Conservation (phyloP, 768 basidiomycete genomes). For the Collybiopsis luxurians region DNA sequence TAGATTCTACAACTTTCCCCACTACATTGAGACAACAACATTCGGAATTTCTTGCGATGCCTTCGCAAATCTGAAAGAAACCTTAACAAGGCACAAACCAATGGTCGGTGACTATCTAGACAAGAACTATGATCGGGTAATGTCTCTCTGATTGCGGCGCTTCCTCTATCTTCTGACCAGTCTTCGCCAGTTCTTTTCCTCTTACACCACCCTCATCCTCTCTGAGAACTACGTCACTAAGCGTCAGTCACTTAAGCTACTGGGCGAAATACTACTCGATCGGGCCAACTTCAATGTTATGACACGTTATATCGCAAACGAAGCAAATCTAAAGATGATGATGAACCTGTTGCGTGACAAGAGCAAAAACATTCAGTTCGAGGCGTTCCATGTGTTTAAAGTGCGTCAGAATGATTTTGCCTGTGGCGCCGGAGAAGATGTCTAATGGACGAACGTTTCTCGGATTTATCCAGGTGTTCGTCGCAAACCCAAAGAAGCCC, state of each 20-base stretch:
- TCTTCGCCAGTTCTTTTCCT: conserved; percentile 80
- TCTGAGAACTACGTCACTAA: conserved; percentile 99
- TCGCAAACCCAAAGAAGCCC: conserved; percentile 99
- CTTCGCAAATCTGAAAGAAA: conserved; percentile 97
- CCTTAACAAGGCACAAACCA: conserved; percentile 92
- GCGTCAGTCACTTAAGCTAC: conserved; percentile 95
- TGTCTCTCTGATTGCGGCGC: neutral
- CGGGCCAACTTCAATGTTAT: conserved; percentile 98
- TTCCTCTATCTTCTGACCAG: neutral
- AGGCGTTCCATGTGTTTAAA: conserved; percentile 99
- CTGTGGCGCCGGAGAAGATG: neutral
- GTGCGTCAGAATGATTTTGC: conserved; percentile 37
- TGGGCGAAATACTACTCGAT: conserved; percentile 97
- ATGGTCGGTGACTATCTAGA: conserved; percentile 98
- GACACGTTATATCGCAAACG: conserved; percentile 95
- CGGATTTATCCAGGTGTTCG: conserved; percentile 73
- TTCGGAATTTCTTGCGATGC: conserved; percentile 99
- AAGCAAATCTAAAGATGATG: conserved; percentile 99
- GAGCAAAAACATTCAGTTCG: conserved; percentile 99
- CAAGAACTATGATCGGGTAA: conserved; percentile 92
- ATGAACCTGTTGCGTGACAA: conserved; percentile 98
- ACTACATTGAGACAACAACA: conserved; percentile 95
- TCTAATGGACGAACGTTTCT: conserved; percentile 1
- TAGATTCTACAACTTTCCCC: conserved; percentile 95
- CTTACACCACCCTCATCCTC: conserved; percentile 89